Base-by-base conservation (phyloP, 495 filamentous ascomycete genomes). In the Pyronema omphalodes region DNA sequence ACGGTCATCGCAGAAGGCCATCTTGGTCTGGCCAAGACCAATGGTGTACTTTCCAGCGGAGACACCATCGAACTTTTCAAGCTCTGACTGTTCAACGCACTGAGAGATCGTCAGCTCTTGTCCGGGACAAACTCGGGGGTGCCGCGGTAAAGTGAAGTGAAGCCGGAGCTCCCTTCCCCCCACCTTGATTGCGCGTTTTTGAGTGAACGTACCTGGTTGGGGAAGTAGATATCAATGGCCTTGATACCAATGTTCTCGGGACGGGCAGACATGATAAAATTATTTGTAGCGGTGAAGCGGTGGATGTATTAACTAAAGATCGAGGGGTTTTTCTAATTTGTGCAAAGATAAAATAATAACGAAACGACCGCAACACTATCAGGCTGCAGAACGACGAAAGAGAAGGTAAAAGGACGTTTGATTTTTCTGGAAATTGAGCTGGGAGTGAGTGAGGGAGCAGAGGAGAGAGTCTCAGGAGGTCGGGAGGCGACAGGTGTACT, bases 161-260 rank as follows among this genome's bases (percentile, higher is more conserved):
- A n/a, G 12, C 39, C 12, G 12, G 39, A 43, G 17, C 39, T n/a
- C 17, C 23, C 23, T 6, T n/a, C 17, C 23, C 23, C 12, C 40
- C 40, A 17, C 40, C 12, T 4, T 17, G 6, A 29, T 29, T 29
- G 23, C 23, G 23, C 23, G 23, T 29, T 29, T 12, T 9, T 6
- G 15, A 41, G 17, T 3, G 9, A 47, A 71, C 83, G 56, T 71
- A 94, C 91, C 80, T 94, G 91, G 68, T 77, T 85, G 52, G 91
- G 91, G 68, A 93, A 93, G 72, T 98, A 98, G 68, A 98, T 82
- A 74, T 96, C 91, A 71, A 98, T 91, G 86, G 85, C 91, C 77
- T 96, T 98, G 71, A 98, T 94, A 78, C 91, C 91, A 67, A 98
- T 84, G 73, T 95, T 96, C 70, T 89, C 81, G 55, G 91, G 86